Percentiles rank a stretch among this genome's conserved stretches.
These are phyloP conservation scores for Penicillium sp. DNA, from an alignment of 2,329 filamentous ascomycete genomes.

Conservation along the genomic window DNA sequence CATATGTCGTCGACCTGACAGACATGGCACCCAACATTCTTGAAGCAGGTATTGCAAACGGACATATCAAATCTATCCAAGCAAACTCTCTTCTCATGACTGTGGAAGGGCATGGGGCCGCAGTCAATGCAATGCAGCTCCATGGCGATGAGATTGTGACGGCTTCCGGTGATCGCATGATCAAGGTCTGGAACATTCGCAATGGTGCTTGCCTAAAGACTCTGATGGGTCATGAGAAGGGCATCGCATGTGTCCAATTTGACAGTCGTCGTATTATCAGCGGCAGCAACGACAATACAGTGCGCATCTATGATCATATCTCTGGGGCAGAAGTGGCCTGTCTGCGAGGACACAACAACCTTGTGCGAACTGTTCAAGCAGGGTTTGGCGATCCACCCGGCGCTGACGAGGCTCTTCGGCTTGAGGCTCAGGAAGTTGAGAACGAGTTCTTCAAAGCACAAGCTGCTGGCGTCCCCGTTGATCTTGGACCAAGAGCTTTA, in stretches of 20 bases:
- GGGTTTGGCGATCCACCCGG: slow-evolving; percentile 87
- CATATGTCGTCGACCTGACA: slow-evolving; percentile 55
- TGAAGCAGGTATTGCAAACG: slow-evolving; percentile 44
- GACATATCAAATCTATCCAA: slow-evolving; percentile 47
- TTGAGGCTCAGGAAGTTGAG: slow-evolving; percentile 71
- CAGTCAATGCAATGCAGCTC: slow-evolving; percentile 95
- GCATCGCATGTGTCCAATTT: slow-evolving; percentile 96
- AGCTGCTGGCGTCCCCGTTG: slow-evolving; percentile 44
- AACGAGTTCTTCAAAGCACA: slow-evolving; percentile 65
- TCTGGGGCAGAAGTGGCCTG: slow-evolving; percentile 88
- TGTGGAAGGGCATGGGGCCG: slow-evolving; percentile 80
- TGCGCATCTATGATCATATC: slow-evolving; percentile 87
- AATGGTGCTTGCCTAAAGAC: slow-evolving; percentile 73
- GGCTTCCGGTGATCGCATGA: slow-evolving; percentile 86
- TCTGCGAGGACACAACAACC: slow-evolving; percentile 73
- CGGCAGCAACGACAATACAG: slow-evolving; percentile 92
- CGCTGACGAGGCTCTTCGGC: slow-evolving; percentile 69
- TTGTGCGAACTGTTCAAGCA: slow-evolving; percentile 92
- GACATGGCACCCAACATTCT: slow-evolving; percentile 41
- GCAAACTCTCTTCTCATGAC: slow-evolving; percentile 76
- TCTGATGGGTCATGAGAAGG: slow-evolving; percentile 84
- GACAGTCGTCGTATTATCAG: slow-evolving; percentile 91
- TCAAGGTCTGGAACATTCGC: slow-evolving; percentile 93
- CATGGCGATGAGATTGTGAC: slow-evolving; percentile 83
- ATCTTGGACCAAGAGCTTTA: slow-evolving; percentile 45